Base-by-base conservation (phyloP, 2,329 filamentous ascomycete species). In the Paecilomyces sp. region DNA sequence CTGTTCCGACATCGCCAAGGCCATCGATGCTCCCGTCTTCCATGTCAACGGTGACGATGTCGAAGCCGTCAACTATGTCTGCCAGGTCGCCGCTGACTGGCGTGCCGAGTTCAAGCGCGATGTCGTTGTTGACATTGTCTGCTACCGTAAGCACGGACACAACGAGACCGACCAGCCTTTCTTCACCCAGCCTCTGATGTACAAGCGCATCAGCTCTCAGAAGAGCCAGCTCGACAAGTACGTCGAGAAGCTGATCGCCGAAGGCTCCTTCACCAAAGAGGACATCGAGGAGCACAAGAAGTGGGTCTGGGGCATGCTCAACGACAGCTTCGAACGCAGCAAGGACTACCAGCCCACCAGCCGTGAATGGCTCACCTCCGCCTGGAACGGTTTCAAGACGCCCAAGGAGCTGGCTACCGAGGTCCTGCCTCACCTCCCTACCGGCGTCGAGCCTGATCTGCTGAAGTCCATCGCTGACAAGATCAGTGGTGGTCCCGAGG, bases 121-220 rank as follows among this genome's bases (percentile, higher is more conserved):
- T 74, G 93, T 97, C 64, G 92, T 99, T 68, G 91, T 99, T 71
- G 94, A 99, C 76, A 86, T 99, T 70, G 92, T 97, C 73, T 99
- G 94, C 85, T 99, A 99, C 84, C 90, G 94, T 73, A 99, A 97
- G 82, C 88, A 97, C 76, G 94, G 94, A 63, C 94, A 99, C 86
- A 99, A 99, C 80, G 94, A 99, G 82, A 99, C 94, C 11, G 94
- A 99, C 74, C 94, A 99, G 82, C 94, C 94, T 55, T 96, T 93
- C 50, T 99, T 99, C 83, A 99, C 94, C n/a, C 94, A 99, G 76
- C 94, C 94, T 50, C 81, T 97, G 68, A 99, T 99, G 94, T 99
- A 99, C 86, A 97, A 97, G 87, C 90, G 90, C 71, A 97, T 99
- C 73, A 85, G 87, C 67, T 83, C 88, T 61, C 91, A 97, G 75